Conservation (phyloP, 306 rosid genomes). For the Cyclanthera cordifolia region DNA sequence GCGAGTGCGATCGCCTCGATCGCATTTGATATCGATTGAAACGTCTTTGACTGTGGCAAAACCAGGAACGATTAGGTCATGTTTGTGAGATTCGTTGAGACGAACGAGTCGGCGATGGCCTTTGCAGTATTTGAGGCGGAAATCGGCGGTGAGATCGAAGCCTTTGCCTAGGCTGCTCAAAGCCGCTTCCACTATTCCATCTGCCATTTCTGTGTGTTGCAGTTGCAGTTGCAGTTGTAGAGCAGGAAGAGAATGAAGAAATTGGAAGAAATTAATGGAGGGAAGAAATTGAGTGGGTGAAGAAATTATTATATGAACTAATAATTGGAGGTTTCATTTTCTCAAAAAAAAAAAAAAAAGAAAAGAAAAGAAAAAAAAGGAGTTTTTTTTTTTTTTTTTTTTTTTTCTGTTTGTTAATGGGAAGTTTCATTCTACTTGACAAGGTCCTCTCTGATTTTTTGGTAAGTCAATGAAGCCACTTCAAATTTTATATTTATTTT, state of each 20-base stretch:
- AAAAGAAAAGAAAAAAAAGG: too few relatives aligned
- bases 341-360: too few relatives aligned
- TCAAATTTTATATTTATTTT: not conserved
- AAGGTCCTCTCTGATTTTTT: not conserved
- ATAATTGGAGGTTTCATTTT: too few relatives aligned
- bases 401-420: not conserved
- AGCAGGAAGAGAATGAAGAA: not conserved
- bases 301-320: too few relatives aligned
- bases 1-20: constrained; percentile 67
- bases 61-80: constrained; percentile 42
- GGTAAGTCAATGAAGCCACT: not conserved
- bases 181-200: constrained; percentile 34
- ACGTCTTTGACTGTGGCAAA: constrained; percentile 33
- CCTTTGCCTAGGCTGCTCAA: constrained; percentile 73
- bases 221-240: not conserved
- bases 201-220: constrained; percentile 3
- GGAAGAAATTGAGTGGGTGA: too few relatives aligned
- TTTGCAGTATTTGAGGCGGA: constrained; percentile 68
- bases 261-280: not conserved
- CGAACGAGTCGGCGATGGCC: constrained; percentile 42
- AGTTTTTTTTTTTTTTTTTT: too few relatives aligned
- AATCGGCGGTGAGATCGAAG: constrained; percentile 77
- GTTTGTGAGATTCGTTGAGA: constrained; percentile 35
- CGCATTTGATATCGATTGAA: constrained; percentile 67
- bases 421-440: not conserved